Evolutionary conservation across 2,329 filamentous ascomycete genomes (phyloP).

Genomic region (Chrysosporium queenslandicum): DNA sequence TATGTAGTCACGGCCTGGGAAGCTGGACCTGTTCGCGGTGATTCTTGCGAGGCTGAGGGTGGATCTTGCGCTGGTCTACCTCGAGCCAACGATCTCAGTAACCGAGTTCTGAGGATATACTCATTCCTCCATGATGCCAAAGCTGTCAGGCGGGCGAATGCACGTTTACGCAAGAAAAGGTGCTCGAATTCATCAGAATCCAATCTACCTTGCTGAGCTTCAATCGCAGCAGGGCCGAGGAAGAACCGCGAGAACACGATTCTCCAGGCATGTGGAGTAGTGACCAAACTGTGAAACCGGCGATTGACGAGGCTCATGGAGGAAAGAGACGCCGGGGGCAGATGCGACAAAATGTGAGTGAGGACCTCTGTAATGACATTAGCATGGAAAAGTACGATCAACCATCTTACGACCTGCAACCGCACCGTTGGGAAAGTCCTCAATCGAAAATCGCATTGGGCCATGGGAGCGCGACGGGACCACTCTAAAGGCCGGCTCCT

Average conservation of each 20-base stretch:
- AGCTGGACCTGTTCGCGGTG: conserved; percentile 46
- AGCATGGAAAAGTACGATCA: conserved; percentile 1
- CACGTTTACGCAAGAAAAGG: conserved; percentile 61
- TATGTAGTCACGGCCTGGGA: conserved; percentile 71
- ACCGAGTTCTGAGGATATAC: conserved; percentile 76
- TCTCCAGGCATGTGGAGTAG: conserved; percentile 85
- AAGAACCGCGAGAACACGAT: conserved; percentile 88
- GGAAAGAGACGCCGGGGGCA: conserved; percentile 74
- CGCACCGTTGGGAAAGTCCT: conserved; percentile 7
- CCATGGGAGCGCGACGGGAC: conserved; percentile 61
- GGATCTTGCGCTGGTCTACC: conserved; percentile 60
- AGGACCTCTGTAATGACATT: conserved; percentile 59
- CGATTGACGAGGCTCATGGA: conserved; percentile 77
- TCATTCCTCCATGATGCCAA: conserved; percentile 93
- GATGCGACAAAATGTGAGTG: conserved; percentile 80
- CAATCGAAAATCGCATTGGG: conserved; percentile 32
- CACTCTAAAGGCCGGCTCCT: conserved; percentile 44
- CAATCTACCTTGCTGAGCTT: conserved; percentile 33
- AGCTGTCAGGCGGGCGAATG: conserved; percentile 71
- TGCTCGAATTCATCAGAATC: conserved; percentile 43
- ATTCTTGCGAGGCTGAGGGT: conserved; percentile 43
- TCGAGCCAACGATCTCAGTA: conserved; percentile 68
- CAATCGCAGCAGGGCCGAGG: conserved; percentile 57
- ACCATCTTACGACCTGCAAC: no score
- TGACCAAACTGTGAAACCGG: conserved; percentile 77